Conservation (phyloP, 73 alveolate genomes). For the Stentor coeruleus region DNA sequence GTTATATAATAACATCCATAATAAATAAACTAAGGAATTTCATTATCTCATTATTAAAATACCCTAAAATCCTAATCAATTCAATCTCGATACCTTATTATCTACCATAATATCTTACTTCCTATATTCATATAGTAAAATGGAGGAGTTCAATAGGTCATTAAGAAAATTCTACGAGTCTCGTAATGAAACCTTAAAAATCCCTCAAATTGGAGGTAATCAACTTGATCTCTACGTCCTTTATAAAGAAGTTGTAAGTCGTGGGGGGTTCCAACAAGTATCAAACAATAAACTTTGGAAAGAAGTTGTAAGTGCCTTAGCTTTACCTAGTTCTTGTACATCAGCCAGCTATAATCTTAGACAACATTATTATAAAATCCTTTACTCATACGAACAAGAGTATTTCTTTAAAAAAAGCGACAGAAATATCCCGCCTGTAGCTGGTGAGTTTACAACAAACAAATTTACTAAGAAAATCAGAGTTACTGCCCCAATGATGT, state of each 20-base stretch:
- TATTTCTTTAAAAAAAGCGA: slow-evolving; percentile 66
- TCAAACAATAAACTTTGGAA: slow-evolving; percentile 92
- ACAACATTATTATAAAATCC: slow-evolving; percentile 90
- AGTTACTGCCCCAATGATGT: slow-evolving; percentile 71
- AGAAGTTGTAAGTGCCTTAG: slow-evolving; percentile 94
- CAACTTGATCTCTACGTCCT: slow-evolving; percentile 92
- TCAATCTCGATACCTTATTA: too few relatives aligned
- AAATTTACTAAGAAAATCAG: slow-evolving; percentile 52
- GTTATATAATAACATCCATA: too few relatives aligned
- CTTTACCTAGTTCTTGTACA: slow-evolving; percentile 95
- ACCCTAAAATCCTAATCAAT: too few relatives aligned
- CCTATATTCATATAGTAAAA: background rate
- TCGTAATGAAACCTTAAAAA: slow-evolving; percentile 59
- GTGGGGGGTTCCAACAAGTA: slow-evolving; percentile 96
- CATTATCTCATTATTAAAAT: too few relatives aligned
- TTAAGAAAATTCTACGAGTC: slow-evolving; percentile 38
- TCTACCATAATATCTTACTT: background rate
- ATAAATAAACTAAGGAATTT: too few relatives aligned
- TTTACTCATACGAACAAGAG: slow-evolving; percentile 83
- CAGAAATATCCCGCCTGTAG: slow-evolving; percentile 35
- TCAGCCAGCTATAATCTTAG: slow-evolving; percentile 95
- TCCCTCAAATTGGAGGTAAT: slow-evolving; percentile 96
- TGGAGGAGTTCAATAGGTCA: slow-evolving; percentile 28
- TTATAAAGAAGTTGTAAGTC: slow-evolving; percentile 86
- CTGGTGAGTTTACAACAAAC: background rate